Evolutionary conservation across 1,284 basidiomycete species (phyloP).

Genomic region (Boletus sp.): DNA sequence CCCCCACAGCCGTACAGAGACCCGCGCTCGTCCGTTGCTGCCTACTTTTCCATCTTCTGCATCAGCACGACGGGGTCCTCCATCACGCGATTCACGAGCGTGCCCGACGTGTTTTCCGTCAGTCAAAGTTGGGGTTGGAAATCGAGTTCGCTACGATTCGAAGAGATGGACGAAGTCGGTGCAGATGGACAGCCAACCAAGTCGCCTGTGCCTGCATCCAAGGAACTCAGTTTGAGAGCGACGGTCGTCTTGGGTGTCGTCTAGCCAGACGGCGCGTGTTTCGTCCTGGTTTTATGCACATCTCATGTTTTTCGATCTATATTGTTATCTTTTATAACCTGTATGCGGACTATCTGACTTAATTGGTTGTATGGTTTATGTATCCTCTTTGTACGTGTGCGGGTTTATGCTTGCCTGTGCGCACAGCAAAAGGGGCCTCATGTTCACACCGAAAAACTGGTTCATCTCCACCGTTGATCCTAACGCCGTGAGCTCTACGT

Average conservation of each 20-base stretch:
- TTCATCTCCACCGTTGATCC: not conserved
- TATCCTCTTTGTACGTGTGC: no score
- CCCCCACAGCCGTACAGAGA: conserved; percentile 75
- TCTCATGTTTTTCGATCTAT: conserved; percentile 17
- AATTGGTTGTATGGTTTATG: no score
- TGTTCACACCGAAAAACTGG: no score
- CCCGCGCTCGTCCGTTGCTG: conserved; percentile 65
- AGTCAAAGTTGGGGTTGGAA: conserved; percentile 86
- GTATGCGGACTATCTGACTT: no score
- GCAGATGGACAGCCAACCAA: conserved; percentile 43
- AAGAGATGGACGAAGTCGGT: conserved; percentile 55
- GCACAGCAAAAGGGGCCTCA: no score
- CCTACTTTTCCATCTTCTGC: conserved; percentile 86
- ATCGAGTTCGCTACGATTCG: conserved; percentile 63
- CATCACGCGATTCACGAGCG: conserved; percentile 82
- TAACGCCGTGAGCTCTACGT: not conserved
- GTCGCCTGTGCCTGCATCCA: conserved; percentile 36
- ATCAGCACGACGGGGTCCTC: conserved; percentile 81
- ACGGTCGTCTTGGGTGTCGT: conserved; percentile 77
- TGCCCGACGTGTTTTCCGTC: conserved; percentile 84
- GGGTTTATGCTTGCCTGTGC: no score
- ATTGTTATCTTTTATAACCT: not conserved
- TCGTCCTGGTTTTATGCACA: not conserved
- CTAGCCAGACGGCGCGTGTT: conserved; percentile 34
- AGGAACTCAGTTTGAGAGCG: conserved; percentile 68